Evolutionary conservation across 768 basidiomycete species (phyloP).

Genomic region (Coprinellus micaceus): DNA sequence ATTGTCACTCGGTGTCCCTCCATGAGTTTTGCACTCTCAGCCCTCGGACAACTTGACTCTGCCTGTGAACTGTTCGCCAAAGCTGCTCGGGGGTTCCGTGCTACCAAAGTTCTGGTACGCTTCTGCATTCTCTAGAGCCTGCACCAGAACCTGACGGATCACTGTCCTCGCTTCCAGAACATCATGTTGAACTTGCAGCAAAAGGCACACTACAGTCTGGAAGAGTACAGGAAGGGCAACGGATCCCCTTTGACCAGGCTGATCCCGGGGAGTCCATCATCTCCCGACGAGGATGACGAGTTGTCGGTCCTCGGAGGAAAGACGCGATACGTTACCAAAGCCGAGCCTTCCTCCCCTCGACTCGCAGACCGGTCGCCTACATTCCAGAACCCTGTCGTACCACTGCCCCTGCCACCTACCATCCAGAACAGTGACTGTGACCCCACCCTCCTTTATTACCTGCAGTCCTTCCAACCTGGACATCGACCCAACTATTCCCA

Average conservation of each 20-base stretch:
- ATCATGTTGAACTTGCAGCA: constrained; percentile 63
- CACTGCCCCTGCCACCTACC: constrained; percentile 56
- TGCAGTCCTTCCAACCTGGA: constrained; percentile 52
- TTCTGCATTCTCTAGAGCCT: neutral
- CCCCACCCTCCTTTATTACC: constrained; percentile 64
- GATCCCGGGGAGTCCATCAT: constrained; percentile 3
- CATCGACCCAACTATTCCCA: constrained; percentile 6
- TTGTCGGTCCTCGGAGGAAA: constrained; percentile 61
- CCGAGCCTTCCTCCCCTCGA: constrained; percentile 52
- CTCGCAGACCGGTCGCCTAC: constrained; percentile 63
- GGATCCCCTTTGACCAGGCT: constrained; percentile 3
- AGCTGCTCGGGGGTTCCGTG: constrained; percentile 61
- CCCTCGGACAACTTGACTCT: constrained; percentile 68
- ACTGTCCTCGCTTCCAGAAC: constrained; percentile 40
- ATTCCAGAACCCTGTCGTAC: constrained; percentile 70
- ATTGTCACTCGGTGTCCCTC: constrained; percentile 78
- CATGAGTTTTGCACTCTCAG: constrained; percentile 74
- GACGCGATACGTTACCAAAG: constrained; percentile 62
- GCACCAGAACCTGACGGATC: constrained; percentile 3
- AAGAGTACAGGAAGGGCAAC: constrained; percentile 60
- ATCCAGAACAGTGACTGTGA: constrained; percentile 51
- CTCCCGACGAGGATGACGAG: constrained; percentile 50
- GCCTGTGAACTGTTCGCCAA: constrained; percentile 74
- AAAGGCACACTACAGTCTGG: constrained; percentile 62
- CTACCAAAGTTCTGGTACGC: constrained; percentile 60